Conservation (phyloP, 805 yeast species). For the Saccharomycopsis vini region DNA sequence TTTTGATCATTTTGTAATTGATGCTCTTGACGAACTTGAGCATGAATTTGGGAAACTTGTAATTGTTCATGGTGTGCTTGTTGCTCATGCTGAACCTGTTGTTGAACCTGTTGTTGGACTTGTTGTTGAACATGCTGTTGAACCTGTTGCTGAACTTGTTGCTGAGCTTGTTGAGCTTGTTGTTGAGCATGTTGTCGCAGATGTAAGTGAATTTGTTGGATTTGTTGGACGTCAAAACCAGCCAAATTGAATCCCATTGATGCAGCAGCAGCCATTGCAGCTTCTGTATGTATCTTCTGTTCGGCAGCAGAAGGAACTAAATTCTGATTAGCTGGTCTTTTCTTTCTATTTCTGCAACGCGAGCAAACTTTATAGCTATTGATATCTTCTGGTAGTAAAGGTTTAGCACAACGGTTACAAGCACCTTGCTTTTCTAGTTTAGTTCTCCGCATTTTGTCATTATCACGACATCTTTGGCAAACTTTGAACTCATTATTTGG, state of each 20-base stretch:
- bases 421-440: slow-evolving; percentile 48
- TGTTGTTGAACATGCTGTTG: slow-evolving; percentile 19
- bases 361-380: slow-evolving; percentile 50
- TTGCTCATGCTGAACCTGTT: slow-evolving; percentile 18
- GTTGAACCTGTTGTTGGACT: slow-evolving; percentile 17
- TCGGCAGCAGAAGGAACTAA: slow-evolving; percentile 18
- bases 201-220: slow-evolving; percentile 12
- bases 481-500: slow-evolving; percentile 46
- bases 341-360: slow-evolving; percentile 46
- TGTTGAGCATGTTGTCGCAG: slow-evolving; percentile 17
- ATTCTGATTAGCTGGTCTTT: slow-evolving; percentile 24
- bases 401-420: slow-evolving; percentile 54
- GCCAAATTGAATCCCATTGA: not conserved
- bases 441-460: slow-evolving; percentile 49
- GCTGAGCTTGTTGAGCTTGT: slow-evolving; percentile 11
- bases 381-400: slow-evolving; percentile 35
- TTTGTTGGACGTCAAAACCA: slow-evolving; percentile 12
- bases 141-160: slow-evolving; percentile 16
- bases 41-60: not conserved
- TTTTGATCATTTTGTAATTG: not conserved
- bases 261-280: slow-evolving; percentile 11
- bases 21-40: not conserved
- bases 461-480: slow-evolving; percentile 55
- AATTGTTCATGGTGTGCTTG: slow-evolving; percentile 5
- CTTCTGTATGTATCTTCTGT: not conserved